phyloP scores from a whole-genome alignment of 2,329 filamentous ascomycete genomes.

The Neopestalotiopsis sp. region DNA sequence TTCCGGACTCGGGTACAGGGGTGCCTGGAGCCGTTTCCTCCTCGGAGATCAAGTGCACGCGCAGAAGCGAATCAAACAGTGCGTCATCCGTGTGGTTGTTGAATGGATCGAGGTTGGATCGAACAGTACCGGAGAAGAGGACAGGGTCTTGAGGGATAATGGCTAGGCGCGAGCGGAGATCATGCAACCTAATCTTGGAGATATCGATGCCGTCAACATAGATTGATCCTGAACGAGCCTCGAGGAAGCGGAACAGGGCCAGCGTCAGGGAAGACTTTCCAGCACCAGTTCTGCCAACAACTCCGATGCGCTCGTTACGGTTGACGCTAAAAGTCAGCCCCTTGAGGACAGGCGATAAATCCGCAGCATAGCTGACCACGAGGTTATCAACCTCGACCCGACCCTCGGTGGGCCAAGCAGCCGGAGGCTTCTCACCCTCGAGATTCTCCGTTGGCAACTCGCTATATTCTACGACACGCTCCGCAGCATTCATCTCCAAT shows the following conservation, averaged over 20 bases:
- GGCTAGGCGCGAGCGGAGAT: slow-evolving; percentile 74
- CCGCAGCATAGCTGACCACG: slow-evolving; percentile 72
- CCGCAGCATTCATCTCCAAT: slow-evolving; percentile 79
- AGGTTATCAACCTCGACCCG: slow-evolving; percentile 75
- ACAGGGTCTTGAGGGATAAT: slow-evolving; percentile 85
- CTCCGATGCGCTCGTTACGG: slow-evolving; percentile 73
- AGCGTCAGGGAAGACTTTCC: slow-evolving; percentile 79
- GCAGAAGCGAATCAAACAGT: slow-evolving; percentile 70
- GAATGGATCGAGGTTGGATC: slow-evolving; percentile 80
- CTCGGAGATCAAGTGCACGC: slow-evolving; percentile 68
- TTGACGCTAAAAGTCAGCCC: slow-evolving; percentile 70
- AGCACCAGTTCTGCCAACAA: slow-evolving; percentile 78
- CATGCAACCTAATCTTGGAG: slow-evolving; percentile 70
- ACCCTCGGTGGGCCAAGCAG: slow-evolving; percentile 78
- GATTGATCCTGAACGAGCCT: slow-evolving; percentile 69
- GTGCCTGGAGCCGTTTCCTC: slow-evolving; percentile 42
- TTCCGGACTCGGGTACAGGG: slow-evolving; percentile 34
- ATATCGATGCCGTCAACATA: slow-evolving; percentile 77
- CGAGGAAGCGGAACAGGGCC: slow-evolving; percentile 78
- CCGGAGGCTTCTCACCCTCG: slow-evolving; percentile 64
- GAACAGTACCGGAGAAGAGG: slow-evolving; percentile 78
- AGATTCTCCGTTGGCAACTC: slow-evolving; percentile 71
- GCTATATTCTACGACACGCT: slow-evolving; percentile 77
- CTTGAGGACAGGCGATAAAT: slow-evolving; percentile 73
- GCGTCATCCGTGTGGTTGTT: slow-evolving; percentile 71